These are phyloP conservation scores for Picea sitchensis DNA, from an alignment of 75 land plant species.

Conservation along the genomic window DNA sequence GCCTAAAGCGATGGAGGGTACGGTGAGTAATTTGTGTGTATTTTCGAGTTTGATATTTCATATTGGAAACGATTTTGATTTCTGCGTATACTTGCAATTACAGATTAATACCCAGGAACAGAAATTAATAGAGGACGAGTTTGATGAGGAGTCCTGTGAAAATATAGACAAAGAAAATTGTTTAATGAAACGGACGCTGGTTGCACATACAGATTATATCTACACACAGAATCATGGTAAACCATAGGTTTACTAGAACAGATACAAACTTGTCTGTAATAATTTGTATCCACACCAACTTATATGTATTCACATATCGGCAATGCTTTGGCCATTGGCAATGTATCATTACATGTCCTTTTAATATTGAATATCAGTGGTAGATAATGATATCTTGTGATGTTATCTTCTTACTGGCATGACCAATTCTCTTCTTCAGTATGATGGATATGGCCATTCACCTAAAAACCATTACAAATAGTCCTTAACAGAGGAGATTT, in stretches of 20 bases:
- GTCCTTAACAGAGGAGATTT: no score
- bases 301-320: no score
- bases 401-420: no score
- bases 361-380: no score
- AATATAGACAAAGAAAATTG: conserved; percentile 19
- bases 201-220: conserved; percentile 30
- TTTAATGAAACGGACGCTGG: conserved; percentile 23
- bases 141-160: conserved; percentile 15
- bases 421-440: no score
- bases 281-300: no score
- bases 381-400: no score
- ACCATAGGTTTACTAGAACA: background rate
- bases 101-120: background rate
- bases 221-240: conserved; percentile 17
- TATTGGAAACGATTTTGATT: background rate
- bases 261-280: no score
- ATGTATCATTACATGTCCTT: no score
- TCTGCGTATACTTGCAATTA: background rate
- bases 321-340: no score
- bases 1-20: background rate
- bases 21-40: background rate
- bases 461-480: no score
- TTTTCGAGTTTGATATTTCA: background rate
- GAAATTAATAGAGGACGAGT: background rate
- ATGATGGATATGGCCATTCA: no score